Evolutionary conservation across 2,329 filamentous ascomycete species (phyloP), one percentile per base, ranked within the genome.

Genomic region (Lachnum nothofagi): DNA sequence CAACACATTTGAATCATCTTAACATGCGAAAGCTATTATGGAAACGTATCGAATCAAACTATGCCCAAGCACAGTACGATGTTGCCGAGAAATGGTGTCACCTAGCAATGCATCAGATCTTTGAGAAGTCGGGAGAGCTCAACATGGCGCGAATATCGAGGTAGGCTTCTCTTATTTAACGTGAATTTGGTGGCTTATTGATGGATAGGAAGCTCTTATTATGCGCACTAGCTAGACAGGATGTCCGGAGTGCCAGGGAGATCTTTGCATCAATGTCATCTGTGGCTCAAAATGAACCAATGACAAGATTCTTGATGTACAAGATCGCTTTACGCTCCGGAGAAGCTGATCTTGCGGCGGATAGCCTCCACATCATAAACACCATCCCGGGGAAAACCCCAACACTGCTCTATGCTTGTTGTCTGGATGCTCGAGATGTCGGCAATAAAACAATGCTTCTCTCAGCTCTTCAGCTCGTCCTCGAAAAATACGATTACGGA

Each of bases 391-490:
- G 70, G 1, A 73, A 76, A 19, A 77, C 83, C 27, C 71, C 73
- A 17, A 80, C 81, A 12, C 78, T 89, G 37, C 72, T 96, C 1
- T 89, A 91, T 55, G 86, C 88, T 1, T 95, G 90, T 59, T 79
- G 88, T 19, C 70, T 88, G 23, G 88, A 94, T 64, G 85, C 88
- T 2, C 82, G 90, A 42, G 73, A 80, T 53, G 70, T 72, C 1
- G 80, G 82, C 0, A 79, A 88, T 52, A 82, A 77, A 43, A 54
- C 70, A 0, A 80, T 84, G 54, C 78, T 83, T 2, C 68, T 83
- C 10, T 65, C 72, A 24, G 77, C 79, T 9, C 64, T 91, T 40
- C 78, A 79, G 55, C 72, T 76, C 49, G 70, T 89, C 1, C 68
- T 86, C 12, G 72, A 80, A 23, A 78, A 75, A 44, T 74, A 76